A percentile compares a stretch with the other conserved stretches of the same genome.
These are phyloP conservation scores for Trichaptum fuscoviolaceum DNA, from an alignment of 768 basidiomycete species.

Conservation along the genomic window DNA sequence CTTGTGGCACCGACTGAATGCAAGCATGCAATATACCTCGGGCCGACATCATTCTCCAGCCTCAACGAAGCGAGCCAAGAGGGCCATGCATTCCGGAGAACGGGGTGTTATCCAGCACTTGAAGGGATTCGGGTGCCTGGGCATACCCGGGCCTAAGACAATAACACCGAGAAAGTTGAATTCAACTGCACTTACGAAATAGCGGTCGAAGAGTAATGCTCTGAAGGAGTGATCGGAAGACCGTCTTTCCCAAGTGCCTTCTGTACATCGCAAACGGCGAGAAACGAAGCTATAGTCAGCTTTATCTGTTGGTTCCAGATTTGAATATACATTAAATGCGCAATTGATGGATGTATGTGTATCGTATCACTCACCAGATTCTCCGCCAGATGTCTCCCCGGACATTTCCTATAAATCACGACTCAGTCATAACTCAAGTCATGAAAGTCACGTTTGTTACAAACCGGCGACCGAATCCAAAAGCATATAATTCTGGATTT, in stretches of 20 bases:
- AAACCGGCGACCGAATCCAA: constrained; percentile 1
- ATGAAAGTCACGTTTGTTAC: neutral
- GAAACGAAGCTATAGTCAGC: neutral
- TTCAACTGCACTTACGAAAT: neutral
- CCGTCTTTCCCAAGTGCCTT: neutral
- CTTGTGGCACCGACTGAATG: neutral
- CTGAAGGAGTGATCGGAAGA: neutral
- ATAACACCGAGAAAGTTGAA: neutral
- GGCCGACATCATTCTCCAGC: neutral
- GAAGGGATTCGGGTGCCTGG: constrained; percentile 3
- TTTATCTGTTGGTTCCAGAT: neutral
- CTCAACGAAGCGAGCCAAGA: neutral
- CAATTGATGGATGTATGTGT: neutral
- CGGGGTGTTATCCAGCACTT: constrained; percentile 7
- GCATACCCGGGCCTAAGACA: neutral
- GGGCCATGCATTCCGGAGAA: neutral
- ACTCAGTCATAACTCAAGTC: neutral
- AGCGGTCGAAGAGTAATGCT: neutral
- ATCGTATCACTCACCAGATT: neutral
- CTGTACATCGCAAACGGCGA: neutral
- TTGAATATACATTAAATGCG: neutral
- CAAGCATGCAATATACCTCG: neutral
- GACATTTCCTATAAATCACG: neutral
- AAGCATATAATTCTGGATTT: neutral
- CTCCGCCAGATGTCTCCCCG: neutral